Evolutionary conservation across 2,329 filamentous ascomycete species (phyloP).

Genomic region (Mycosphaerella sp.): DNA sequence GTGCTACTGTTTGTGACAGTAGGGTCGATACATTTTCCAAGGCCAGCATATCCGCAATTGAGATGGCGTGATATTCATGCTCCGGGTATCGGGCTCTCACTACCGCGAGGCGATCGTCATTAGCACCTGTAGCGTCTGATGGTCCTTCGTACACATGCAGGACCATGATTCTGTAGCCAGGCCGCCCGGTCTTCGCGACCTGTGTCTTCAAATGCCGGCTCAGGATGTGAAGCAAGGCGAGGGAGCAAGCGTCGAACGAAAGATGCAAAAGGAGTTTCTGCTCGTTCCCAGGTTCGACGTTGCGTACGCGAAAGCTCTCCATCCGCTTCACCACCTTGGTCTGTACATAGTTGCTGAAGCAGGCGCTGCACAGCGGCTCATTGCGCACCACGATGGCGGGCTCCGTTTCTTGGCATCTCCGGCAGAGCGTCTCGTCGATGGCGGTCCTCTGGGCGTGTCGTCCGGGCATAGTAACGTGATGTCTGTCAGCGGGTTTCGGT

Average conservation of each 20-base stretch:
- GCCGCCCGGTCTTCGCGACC: constrained; percentile 55
- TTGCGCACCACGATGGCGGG: constrained; percentile 51
- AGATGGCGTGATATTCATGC: constrained; percentile 37
- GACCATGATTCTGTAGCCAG: constrained; percentile 62
- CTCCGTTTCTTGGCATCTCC: constrained; percentile 50
- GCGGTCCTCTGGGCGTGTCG: constrained; percentile 14
- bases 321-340: constrained; percentile 76
- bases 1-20: background rate
- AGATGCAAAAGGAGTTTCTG: constrained; percentile 67
- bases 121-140: constrained; percentile 36
- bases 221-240: constrained; percentile 69
- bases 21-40: constrained; percentile 13
- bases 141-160: constrained; percentile 41
- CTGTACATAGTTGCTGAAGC: constrained; percentile 71
- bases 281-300: constrained; percentile 40
- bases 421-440: constrained; percentile 40
- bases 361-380: constrained; percentile 59
- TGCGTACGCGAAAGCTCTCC: constrained; percentile 54
- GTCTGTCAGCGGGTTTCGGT: too few species aligned
- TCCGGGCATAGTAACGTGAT: constrained; percentile 23
- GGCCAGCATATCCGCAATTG: constrained; percentile 14
- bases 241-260: constrained; percentile 76
- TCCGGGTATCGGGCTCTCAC: constrained; percentile 58
- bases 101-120: constrained; percentile 25
- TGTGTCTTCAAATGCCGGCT: constrained; percentile 63